Percentiles rank a stretch among this genome's conserved stretches.
phyloP scores from a whole-genome alignment of 176 grass and related monocot genomes.

The Ensete ventricosum region DNA sequence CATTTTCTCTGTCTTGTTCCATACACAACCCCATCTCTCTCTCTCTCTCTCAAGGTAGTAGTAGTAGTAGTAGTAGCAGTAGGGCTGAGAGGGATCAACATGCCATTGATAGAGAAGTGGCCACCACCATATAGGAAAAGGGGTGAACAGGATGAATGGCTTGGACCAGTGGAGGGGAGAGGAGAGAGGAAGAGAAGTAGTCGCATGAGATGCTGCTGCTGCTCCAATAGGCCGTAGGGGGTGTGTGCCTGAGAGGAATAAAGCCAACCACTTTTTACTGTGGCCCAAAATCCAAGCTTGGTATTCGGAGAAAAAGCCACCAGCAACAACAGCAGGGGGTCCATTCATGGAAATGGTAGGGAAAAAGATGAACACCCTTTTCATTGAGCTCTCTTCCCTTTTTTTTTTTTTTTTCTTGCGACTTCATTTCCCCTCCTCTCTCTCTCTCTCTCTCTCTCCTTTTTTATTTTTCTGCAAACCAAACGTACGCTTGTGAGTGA shows the following conservation, averaged over 20 bases:
- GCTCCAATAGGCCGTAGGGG: not conserved
- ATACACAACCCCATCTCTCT: no score
- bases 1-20: no score
- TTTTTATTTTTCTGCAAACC: no score
- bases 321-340: not conserved
- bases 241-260: slow-evolving; percentile 1
- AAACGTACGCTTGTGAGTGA: no score
- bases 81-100: not conserved
- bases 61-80: no score
- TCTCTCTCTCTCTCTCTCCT: not conserved
- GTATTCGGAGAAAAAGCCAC: slow-evolving; percentile 10
- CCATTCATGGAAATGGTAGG: not conserved
- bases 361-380: not conserved
- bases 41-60: no score
- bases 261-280: slow-evolving; percentile 4
- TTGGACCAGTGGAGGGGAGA: not conserved
- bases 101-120: not conserved
- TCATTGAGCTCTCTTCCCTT: not conserved
- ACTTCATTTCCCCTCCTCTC: no score
- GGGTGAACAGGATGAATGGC: not conserved
- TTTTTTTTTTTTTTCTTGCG: not conserved
- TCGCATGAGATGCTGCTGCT: not conserved
- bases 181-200: not conserved
- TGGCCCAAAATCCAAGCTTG: slow-evolving; percentile 9
- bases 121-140: not conserved